Percentiles rank a stretch among this genome's conserved stretches.
Conservation (phyloP, 192 early-diverging fungal species). For the Gaertneriomyces semiglobifer region DNA sequence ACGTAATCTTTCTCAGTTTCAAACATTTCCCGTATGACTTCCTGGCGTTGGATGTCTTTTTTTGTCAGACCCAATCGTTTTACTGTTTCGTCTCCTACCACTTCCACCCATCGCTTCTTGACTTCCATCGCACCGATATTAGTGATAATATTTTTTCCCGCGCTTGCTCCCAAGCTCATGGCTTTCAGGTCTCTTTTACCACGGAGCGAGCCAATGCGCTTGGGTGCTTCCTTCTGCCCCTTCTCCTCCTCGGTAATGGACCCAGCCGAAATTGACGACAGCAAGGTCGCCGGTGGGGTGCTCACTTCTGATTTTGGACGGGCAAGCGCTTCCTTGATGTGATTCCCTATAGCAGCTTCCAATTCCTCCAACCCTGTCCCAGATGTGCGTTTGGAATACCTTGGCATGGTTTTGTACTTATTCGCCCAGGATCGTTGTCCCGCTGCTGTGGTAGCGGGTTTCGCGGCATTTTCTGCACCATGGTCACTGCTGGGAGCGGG, state of each 20-base stretch:
- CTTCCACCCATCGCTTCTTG: conserved; percentile 42
- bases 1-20: conserved; percentile 90
- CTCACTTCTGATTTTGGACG: conserved; percentile 11
- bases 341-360: conserved; percentile 17
- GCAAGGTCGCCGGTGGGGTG: not conserved
- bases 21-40: conserved; percentile 91
- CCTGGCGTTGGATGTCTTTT: conserved; percentile 81
- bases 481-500: not conserved
- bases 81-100: conserved; percentile 53
- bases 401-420: conserved; percentile 29
- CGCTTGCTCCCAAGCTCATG: conserved; percentile 1
- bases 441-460: not conserved
- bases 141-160: conserved; percentile 14
- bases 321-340: conserved; percentile 22
- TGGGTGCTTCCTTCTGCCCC: not conserved
- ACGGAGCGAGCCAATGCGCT: not conserved
- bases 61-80: conserved; percentile 58
- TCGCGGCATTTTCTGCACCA: conserved; percentile 8
- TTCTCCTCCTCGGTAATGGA: not conserved
- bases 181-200: conserved; percentile 18
- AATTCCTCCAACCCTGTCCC: conserved; percentile 29
- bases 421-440: conserved; percentile 23
- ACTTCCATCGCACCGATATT: conserved; percentile 29
- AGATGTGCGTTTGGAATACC: conserved; percentile 26
- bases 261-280: not conserved